Evolutionary conservation across 208 protist genomes (phyloP).

Genomic region (Trichomonas vaginalis): DNA sequence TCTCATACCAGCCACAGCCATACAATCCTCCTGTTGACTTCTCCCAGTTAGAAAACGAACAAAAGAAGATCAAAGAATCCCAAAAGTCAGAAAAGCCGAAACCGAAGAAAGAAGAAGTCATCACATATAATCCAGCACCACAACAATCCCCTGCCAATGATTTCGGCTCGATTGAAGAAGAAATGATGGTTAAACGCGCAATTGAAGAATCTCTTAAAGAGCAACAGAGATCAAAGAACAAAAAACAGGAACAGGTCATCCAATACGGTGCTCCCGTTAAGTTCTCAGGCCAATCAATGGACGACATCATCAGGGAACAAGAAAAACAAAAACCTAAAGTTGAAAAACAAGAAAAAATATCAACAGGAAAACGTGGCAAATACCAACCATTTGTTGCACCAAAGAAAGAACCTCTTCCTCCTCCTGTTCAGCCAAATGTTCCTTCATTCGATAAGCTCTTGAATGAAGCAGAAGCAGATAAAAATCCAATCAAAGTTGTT

Average conservation of each 20-base stretch:
- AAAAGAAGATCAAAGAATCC: too few species aligned
- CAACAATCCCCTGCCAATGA: neutral
- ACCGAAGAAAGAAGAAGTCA: neutral
- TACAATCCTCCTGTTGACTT: neutral
- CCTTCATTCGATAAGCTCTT: neutral
- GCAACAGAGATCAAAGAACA: neutral
- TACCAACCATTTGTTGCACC: neutral
- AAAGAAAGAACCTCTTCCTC: neutral
- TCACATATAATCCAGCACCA: too few species aligned
- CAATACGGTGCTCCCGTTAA: neutral
- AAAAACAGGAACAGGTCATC: neutral
- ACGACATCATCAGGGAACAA: neutral
- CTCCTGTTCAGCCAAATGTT: neutral
- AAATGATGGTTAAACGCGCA: neutral
- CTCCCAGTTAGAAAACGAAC: neutral
- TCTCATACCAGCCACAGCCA: too few species aligned
- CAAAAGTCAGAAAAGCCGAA: neutral
- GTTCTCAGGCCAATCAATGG: neutral
- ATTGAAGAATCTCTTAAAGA: neutral
- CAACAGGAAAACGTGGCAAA: neutral
- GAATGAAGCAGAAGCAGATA: neutral
- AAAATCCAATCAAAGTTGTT: neutral
- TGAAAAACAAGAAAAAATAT: neutral
- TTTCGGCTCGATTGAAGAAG: neutral
- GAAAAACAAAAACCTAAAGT: neutral